phyloP scores from a whole-genome alignment of 2,329 filamentous ascomycete species.

The Dactylella cylindrospora region DNA sequence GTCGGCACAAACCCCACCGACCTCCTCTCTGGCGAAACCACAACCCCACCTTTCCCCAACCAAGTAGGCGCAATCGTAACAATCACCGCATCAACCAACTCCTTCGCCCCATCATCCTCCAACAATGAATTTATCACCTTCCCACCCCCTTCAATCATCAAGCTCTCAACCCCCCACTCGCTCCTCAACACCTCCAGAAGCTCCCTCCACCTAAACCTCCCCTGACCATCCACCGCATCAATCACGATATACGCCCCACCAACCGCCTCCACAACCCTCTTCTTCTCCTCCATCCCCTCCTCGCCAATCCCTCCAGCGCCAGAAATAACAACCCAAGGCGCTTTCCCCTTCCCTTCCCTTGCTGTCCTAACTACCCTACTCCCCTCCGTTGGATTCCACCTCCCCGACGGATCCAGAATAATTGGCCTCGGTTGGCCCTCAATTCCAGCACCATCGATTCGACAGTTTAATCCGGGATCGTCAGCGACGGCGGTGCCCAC shows the following conservation, averaged over 20 bases:
- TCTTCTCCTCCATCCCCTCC: constrained; percentile 25
- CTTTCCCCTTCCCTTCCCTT: constrained; percentile 65
- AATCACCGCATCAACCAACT: constrained; percentile 74
- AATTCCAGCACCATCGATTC: constrained; percentile 64
- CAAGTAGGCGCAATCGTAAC: constrained; percentile 88
- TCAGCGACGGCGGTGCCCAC: constrained; percentile 82
- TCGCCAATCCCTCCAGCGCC: not conserved
- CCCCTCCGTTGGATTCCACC: constrained; percentile 65
- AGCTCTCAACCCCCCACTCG: constrained; percentile 59
- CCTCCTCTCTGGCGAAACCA: constrained; percentile 69
- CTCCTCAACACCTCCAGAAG: constrained; percentile 50
- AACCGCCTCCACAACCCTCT: constrained; percentile 54
- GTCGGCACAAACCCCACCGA: constrained; percentile 59
- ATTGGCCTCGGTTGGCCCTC: constrained; percentile 74
- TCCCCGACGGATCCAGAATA: constrained; percentile 74
- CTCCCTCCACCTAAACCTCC: constrained; percentile 9
- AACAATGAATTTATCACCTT: constrained; percentile 79
- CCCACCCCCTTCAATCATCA: constrained; percentile 92
- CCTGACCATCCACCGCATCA: constrained; percentile 13
- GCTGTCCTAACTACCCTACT: constrained; percentile 69
- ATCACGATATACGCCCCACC: constrained; percentile 61
- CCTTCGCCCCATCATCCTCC: constrained; percentile 59
- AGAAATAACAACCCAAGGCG: constrained; percentile 63
- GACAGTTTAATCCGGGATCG: constrained; percentile 81
- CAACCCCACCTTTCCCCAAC: constrained; percentile 79